phyloP scores from a whole-genome alignment of 2,329 filamentous ascomycete genomes.

The Colletotrichum camelliae region DNA sequence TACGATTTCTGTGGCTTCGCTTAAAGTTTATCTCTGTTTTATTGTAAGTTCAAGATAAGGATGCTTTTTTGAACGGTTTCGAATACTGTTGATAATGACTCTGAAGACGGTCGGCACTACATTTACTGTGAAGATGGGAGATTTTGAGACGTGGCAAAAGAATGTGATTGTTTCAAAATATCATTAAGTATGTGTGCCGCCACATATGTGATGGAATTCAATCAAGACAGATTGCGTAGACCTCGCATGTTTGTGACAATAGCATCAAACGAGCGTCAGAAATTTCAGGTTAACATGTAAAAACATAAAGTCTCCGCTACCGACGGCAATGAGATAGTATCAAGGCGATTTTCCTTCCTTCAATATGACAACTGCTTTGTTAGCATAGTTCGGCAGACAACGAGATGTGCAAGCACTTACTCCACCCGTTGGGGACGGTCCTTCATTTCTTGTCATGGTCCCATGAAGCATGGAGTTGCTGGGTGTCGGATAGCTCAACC shows the following conservation, averaged over 20 bases:
- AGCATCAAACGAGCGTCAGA: not conserved
- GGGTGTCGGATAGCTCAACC: not conserved
- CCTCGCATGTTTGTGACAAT: not conserved
- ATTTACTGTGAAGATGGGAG: too few species aligned
- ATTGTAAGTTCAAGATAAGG: too few species aligned
- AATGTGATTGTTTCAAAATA: not conserved
- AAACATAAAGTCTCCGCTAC: not conserved
- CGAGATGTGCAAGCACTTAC: fast-evolving
- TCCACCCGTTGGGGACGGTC: not conserved
- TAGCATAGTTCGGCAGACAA: not conserved
- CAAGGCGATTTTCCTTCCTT: not conserved
- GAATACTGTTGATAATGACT: not conserved
- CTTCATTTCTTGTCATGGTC: not conserved
- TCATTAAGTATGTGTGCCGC: not conserved
- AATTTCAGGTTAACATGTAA: not conserved
- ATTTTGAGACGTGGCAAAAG: not conserved
- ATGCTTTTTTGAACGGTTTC: not conserved
- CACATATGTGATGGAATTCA: not conserved
- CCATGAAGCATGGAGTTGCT: not conserved
- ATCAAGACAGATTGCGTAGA: not conserved
- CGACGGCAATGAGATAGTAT: not conserved
- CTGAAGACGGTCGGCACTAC: not conserved
- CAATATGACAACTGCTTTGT: not conserved
- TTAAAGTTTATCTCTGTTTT: too few species aligned
- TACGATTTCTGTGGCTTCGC: too few species aligned